Base-by-base conservation (phyloP, 2,329 filamentous ascomycete species). In the Talaromyces sp. region DNA sequence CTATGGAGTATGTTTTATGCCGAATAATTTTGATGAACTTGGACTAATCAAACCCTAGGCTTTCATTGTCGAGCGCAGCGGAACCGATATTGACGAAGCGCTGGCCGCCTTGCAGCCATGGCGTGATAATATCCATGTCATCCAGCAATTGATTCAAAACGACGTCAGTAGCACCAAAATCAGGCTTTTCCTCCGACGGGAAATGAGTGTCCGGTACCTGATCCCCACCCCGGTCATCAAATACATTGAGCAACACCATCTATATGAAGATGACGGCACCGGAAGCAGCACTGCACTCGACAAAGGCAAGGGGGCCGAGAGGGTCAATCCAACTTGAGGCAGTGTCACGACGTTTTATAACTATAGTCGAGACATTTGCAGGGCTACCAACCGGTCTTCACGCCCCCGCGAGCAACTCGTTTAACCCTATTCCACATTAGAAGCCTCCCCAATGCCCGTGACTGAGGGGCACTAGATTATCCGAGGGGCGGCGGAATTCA, bases 81-180 rank as follows among this genome's bases (percentile, higher is more conserved):
- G 92, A 51, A 96, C 92, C 27, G 91, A 96, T 70, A 89, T 96
- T 56, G 90, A 96, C 65, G 90, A 96, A 71, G 92, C 93, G 1
- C 82, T 96, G 53, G 87, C 89, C n/a, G 89, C 86, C 52, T 81
- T 96, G 54, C 88, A 92, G 72, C 85, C 87, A 63, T 97, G 89
- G 85, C 88, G 91, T 70, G 86, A 92, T 68, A 95, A 96, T 68
- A 89, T 96, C 64, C 88, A 91, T 71, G 89, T 96, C 59, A 94
- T 96, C 65, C 89, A 91, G 61, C 91, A 96, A 75, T 85, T 96
- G 57, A 93, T 96, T 56, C 87, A 91, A 66, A 94, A 94, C 74
- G 90, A 95, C 68, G 88, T 95, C 63, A 92, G 89, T 69, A 92
- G 89, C 65, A 88, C 86, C 63, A 88, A 96, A 79, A 93, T 96